Evolutionary conservation across 208 protist genomes (phyloP).

Genomic region (Leishmania tropica): DNA sequence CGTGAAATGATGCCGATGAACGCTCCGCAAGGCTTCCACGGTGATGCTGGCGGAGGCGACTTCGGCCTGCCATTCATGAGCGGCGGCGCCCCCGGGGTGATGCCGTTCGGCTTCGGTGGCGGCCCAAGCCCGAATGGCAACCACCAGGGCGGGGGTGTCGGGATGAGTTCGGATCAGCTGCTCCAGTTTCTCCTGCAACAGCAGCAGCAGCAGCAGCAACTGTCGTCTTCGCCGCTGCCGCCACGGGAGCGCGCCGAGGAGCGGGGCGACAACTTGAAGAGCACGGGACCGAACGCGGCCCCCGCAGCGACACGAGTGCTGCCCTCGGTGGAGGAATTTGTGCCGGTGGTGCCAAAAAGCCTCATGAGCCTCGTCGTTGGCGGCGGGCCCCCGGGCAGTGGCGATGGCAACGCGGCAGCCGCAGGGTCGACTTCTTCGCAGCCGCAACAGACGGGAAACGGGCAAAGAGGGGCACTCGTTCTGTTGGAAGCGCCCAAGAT

Average conservation of each 20-base stretch:
- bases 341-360: conserved; percentile 47
- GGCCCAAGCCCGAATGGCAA: neutral
- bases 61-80: neutral
- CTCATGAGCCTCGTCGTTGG: conserved; percentile 33
- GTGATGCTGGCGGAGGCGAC: neutral
- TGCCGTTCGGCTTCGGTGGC: conserved; percentile 18
- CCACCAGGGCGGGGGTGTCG: conserved; percentile 8
- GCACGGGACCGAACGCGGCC: conserved; percentile 1
- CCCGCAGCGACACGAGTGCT: conserved; percentile 25
- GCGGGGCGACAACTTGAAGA: neutral
- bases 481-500: conserved; percentile 79
- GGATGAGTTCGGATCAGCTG: conserved; percentile 20
- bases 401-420: conserved; percentile 1
- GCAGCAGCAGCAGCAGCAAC: conserved; percentile 22
- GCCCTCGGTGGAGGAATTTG: conserved; percentile 80
- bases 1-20: conserved; percentile 12
- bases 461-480: conserved; percentile 29
- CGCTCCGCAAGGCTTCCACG: conserved; percentile 4
- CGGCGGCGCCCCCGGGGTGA: conserved; percentile 1
- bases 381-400: conserved; percentile 1
- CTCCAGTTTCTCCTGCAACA: conserved; percentile 36
- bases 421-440: neutral
- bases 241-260: neutral
- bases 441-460: neutral
- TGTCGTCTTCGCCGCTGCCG: neutral